These are phyloP conservation scores for Dillenia turbinata DNA, from an alignment of 164 flowering plant species.

Conservation along the genomic window DNA sequence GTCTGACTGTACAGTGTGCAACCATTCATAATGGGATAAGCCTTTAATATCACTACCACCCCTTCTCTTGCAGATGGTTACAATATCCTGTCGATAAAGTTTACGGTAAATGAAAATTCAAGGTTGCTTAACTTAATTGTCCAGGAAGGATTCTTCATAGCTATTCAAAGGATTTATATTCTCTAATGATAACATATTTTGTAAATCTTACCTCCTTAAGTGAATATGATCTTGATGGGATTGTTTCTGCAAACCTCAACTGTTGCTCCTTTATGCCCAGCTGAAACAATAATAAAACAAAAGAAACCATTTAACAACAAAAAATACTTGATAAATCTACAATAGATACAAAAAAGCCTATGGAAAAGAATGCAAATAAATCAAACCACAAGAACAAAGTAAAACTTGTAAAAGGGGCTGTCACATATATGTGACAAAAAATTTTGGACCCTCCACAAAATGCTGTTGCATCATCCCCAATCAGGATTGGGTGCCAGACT, in stretches of 20 bases:
- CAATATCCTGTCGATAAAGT: conserved; percentile 47
- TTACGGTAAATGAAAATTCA: too few species aligned
- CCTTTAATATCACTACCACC: conserved; percentile 68
- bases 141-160: too few species aligned
- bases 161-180: not conserved
- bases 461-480: too few species aligned
- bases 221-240: conserved; percentile 61
- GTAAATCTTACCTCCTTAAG: conserved; percentile 57
- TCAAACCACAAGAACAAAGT: not conserved
- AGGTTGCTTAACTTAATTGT: too few species aligned
- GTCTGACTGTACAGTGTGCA: conserved; percentile 64
- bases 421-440: too few species aligned
- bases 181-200: not conserved
- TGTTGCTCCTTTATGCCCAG: conserved; percentile 57
- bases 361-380: conserved; percentile 1
- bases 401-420: too few species aligned
- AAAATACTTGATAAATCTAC: too few species aligned
- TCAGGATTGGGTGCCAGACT: too few species aligned
- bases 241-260: conserved; percentile 63
- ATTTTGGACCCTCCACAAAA: too few species aligned
- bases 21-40: conserved; percentile 70
- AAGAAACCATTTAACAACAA: too few species aligned
- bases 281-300: conserved; percentile 31
- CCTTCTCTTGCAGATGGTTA: conserved; percentile 63
- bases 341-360: not conserved